Conservation (phyloP, 352 stramenopile species). For the Aphanomyces invadans region DNA sequence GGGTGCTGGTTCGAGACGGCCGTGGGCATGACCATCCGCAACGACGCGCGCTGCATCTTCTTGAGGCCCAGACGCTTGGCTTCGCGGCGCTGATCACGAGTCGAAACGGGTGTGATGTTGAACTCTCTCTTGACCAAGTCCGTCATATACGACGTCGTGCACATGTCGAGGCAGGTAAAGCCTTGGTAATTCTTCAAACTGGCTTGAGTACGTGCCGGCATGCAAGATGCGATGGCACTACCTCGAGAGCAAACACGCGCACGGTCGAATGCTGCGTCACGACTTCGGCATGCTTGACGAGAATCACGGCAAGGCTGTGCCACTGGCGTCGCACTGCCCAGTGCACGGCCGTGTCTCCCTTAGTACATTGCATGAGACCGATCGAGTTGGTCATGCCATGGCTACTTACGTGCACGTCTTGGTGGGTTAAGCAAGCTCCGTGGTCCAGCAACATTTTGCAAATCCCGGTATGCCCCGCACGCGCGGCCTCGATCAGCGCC, state of each 20-base stretch:
- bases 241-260: conserved; percentile 48
- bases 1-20: background rate
- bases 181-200: conserved; percentile 67
- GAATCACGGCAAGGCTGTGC: conserved; percentile 40
- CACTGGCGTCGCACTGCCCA: conserved; percentile 50
- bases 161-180: conserved; percentile 36
- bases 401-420: conserved; percentile 37
- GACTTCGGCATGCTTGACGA: conserved; percentile 38
- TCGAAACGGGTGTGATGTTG: conserved; percentile 26
- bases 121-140: conserved; percentile 10
- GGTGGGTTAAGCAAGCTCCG: conserved; percentile 36
- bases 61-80: conserved; percentile 9
- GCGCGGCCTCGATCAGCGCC: conserved; percentile 49
- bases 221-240: conserved; percentile 16
- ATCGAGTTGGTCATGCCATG: background rate
- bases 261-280: conserved; percentile 27
- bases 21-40: conserved; percentile 14
- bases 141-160: background rate
- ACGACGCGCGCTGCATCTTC: background rate
- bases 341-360: conserved; percentile 65
- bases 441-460: conserved; percentile 42
- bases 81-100: conserved; percentile 6
- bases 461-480: conserved; percentile 39
- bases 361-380: conserved; percentile 16
- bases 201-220: background rate